Evolutionary conservation across 257 asterid species (phyloP).

Genomic region (Scutellaria minor): DNA sequence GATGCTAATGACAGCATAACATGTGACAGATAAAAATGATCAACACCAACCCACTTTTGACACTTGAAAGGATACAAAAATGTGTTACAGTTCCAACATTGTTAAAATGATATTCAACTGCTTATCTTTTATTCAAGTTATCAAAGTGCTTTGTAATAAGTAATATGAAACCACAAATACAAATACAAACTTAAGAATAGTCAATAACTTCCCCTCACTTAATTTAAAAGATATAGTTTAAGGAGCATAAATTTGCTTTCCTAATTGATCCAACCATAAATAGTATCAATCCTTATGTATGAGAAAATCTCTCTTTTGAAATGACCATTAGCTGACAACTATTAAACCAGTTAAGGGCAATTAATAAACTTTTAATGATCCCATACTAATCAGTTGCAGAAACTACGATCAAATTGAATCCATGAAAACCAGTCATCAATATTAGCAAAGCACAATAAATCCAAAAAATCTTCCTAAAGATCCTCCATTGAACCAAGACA

Average conservation of each 20-base stretch:
- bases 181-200: slow-evolving; percentile 3
- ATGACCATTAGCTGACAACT: slow-evolving; percentile 15
- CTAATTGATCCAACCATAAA: slow-evolving; percentile 14
- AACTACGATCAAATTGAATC: background rate
- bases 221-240: background rate
- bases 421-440: slow-evolving; percentile 1
- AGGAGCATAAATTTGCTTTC: slow-evolving; percentile 4
- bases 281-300: background rate
- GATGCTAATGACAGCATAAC: slow-evolving; percentile 12
- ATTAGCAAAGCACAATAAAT: slow-evolving; percentile 15
- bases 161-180: background rate
- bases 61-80: background rate
- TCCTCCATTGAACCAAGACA: slow-evolving; percentile 20
- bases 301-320: slow-evolving; percentile 18
- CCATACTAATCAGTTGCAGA: slow-evolving; percentile 19
- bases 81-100: slow-evolving; percentile 18
- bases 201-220: background rate
- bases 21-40: slow-evolving; percentile 27
- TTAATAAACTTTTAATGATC: slow-evolving; percentile 16
- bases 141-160: background rate
- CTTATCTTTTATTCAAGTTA: background rate
- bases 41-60: slow-evolving; percentile 16
- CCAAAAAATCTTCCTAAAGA: slow-evolving; percentile 18
- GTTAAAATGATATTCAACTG: slow-evolving; percentile 7
- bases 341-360: slow-evolving; percentile 7